Conservation (phyloP, 1,139 yeast species). For the Meyerozyma athensensis region DNA sequence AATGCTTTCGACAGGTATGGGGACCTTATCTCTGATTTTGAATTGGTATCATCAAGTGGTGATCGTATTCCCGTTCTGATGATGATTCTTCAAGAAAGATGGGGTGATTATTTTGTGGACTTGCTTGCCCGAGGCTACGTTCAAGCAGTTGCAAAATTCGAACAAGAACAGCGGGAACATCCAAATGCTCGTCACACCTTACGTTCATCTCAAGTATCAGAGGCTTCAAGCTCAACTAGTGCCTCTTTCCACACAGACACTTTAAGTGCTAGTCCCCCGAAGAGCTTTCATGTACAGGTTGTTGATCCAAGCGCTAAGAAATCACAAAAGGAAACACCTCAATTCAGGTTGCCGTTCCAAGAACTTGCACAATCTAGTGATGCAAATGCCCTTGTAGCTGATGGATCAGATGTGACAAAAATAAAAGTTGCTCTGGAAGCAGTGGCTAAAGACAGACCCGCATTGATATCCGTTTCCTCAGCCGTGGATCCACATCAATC, state of each 20-base stretch:
- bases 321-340: conserved; percentile 35
- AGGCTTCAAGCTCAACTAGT: background rate
- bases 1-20: conserved; percentile 69
- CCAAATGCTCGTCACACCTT: background rate
- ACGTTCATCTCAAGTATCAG: conserved; percentile 2
- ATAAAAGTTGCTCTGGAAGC: conserved; percentile 3
- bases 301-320: conserved; percentile 20
- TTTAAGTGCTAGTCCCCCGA: conserved; percentile 1
- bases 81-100: conserved; percentile 57
- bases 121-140: conserved; percentile 61
- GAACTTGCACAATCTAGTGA: conserved; percentile 18
- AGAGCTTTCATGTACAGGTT: conserved; percentile 18
- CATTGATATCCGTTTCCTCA: conserved; percentile 14
- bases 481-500: conserved; percentile 21
- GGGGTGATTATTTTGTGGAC: conserved; percentile 69
- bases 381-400: background rate
- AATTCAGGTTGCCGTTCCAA: conserved; percentile 64
- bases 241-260: background rate
- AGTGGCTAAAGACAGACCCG: conserved; percentile 9
- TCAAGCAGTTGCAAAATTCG: conserved; percentile 47
- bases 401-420: background rate
- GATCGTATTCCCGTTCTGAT: conserved; percentile 60
- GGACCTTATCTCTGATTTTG: conserved; percentile 62
- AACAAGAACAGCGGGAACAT: conserved; percentile 23
- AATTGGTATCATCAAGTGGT: conserved; percentile 62